These are phyloP conservation scores for Termitomyces sp. DNA, from an alignment of 768 basidiomycete genomes.

Conservation along the genomic window DNA sequence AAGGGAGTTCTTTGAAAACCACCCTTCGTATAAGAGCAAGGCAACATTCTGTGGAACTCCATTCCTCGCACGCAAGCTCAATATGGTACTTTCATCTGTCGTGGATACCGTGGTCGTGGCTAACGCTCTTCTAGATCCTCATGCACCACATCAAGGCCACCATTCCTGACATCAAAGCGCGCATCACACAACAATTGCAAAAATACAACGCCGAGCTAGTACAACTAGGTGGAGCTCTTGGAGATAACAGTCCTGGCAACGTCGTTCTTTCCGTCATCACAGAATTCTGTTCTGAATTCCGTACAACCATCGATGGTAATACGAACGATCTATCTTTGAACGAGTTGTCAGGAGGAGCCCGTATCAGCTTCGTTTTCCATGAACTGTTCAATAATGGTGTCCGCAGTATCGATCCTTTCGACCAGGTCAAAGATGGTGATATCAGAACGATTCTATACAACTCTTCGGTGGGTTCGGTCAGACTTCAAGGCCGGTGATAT, in stretches of 20 bases:
- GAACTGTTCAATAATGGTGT: slow-evolving; percentile 97
- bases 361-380: slow-evolving; percentile 99
- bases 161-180: slow-evolving; percentile 96
- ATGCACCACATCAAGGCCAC: slow-evolving; percentile 99
- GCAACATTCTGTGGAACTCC: slow-evolving; percentile 97
- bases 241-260: slow-evolving; percentile 83
- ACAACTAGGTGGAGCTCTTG: slow-evolving; percentile 82
- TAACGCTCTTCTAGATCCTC: slow-evolving; percentile 61
- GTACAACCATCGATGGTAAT: slow-evolving; percentile 95
- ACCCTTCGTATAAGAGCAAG: slow-evolving; percentile 90
- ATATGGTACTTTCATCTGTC: slow-evolving; percentile 63
- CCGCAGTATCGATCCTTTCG: slow-evolving; percentile 95
- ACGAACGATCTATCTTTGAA: slow-evolving; percentile 94
- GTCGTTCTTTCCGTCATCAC: slow-evolving; percentile 97
- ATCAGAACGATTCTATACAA: slow-evolving; percentile 96
- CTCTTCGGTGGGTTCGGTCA: slow-evolving; percentile 71
- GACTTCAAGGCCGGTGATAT: neutral
- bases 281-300: slow-evolving; percentile 96
- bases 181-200: slow-evolving; percentile 86
- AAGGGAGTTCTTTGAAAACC: slow-evolving; percentile 91
- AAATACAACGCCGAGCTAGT: slow-evolving; percentile 85
- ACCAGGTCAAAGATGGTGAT: slow-evolving; percentile 98
- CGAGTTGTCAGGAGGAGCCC: slow-evolving; percentile 96
- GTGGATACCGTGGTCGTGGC: neutral
- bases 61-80: slow-evolving; percentile 91